These are phyloP conservation scores for Daldinia sp. DNA, from an alignment of 2,329 filamentous ascomycete genomes.

Conservation along the genomic window DNA sequence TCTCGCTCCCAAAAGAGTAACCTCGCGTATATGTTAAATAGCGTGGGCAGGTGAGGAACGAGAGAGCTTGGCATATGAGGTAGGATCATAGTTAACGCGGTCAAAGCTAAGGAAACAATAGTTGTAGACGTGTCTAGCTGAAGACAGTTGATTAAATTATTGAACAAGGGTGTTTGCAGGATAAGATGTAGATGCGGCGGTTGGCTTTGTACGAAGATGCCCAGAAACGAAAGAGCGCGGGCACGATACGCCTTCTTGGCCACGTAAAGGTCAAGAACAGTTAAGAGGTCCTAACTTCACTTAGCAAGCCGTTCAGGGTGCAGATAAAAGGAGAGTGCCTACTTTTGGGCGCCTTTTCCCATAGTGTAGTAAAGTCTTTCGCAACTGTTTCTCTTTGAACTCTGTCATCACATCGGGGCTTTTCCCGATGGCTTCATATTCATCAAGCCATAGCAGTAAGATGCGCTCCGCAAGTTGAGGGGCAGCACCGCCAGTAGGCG, in stretches of 20 bases:
- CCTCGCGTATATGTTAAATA: conserved; percentile 86
- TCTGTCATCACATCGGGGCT: conserved; percentile 55
- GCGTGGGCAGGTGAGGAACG: conserved; percentile 73
- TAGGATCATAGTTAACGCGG: conserved; percentile 82
- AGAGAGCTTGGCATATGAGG: conserved; percentile 83
- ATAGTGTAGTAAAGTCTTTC: conserved; percentile 66
- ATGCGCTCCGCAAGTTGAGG: conserved; percentile 61
- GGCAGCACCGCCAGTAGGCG: conserved; percentile 57
- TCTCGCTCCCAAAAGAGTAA: conserved; percentile 81
- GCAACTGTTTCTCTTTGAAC: conserved; percentile 63
- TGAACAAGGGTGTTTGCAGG: conserved; percentile 77
- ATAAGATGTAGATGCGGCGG: conserved; percentile 84
- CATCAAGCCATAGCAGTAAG: conserved; percentile 68
- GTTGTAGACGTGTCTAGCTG: conserved; percentile 83
- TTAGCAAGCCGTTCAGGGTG: conserved; percentile 41
- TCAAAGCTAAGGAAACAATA: conserved; percentile 79
- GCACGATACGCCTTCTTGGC: conserved; percentile 73
- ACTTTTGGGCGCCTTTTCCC: conserved; percentile 78
- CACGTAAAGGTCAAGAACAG: conserved; percentile 73
- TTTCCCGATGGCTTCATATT: conserved; percentile 53
- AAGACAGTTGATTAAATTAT: conserved; percentile 77
- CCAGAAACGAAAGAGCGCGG: conserved; percentile 74
- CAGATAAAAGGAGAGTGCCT: conserved; percentile 23
- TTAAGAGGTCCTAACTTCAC: conserved; percentile 70
- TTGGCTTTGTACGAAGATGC: conserved; percentile 78